Evolutionary conservation across 2,329 filamentous ascomycete genomes (phyloP).

Genomic region (Lanzia echinophila): DNA sequence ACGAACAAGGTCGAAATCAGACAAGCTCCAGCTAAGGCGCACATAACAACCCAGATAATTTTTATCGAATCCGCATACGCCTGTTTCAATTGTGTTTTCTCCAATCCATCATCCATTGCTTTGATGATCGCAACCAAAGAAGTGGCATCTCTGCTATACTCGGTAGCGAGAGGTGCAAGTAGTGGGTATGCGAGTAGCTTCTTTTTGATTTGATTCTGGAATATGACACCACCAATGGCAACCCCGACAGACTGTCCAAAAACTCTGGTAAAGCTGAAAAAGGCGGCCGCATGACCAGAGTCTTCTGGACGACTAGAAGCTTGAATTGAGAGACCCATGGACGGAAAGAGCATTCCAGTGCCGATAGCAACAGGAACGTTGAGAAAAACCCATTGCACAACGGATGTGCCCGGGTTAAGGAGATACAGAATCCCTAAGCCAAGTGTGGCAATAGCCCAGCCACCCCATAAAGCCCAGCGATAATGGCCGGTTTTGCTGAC

Average conservation of each 20-base stretch:
- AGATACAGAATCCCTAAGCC: slow-evolving; percentile 50
- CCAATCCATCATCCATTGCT: slow-evolving; percentile 25
- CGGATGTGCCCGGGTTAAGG: slow-evolving; percentile 43
- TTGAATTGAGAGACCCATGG: slow-evolving; percentile 58
- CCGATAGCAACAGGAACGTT: slow-evolving; percentile 55
- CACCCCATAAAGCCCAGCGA: slow-evolving; percentile 46
- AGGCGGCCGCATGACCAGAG: slow-evolving; percentile 53
- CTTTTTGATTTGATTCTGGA: slow-evolving; percentile 50
- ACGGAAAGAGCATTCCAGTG: slow-evolving; percentile 57
- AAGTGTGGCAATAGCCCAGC: slow-evolving; percentile 53
- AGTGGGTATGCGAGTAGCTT: slow-evolving; percentile 22
- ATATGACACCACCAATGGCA: slow-evolving; percentile 60
- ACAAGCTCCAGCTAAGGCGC: slow-evolving; percentile 43
- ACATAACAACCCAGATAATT: slow-evolving; percentile 50
- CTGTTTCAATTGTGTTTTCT: slow-evolving; percentile 40
- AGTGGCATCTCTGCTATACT: slow-evolving; percentile 28
- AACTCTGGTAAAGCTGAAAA: slow-evolving; percentile 61
- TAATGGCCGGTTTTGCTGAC: slow-evolving; percentile 53
- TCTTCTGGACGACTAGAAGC: slow-evolving; percentile 50
- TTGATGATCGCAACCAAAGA: slow-evolving; percentile 25
- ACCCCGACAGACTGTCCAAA: slow-evolving; percentile 61
- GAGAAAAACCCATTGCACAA: slow-evolving; percentile 52
- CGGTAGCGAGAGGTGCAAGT: slow-evolving; percentile 19
- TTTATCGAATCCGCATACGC: slow-evolving; percentile 48
- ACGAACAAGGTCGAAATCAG: slow-evolving; percentile 43